Evolutionary conservation across 2,329 filamentous ascomycete genomes (phyloP), one percentile per base, ranked within the genome.

Genomic region (Aspergillus pseudotamarii): DNA sequence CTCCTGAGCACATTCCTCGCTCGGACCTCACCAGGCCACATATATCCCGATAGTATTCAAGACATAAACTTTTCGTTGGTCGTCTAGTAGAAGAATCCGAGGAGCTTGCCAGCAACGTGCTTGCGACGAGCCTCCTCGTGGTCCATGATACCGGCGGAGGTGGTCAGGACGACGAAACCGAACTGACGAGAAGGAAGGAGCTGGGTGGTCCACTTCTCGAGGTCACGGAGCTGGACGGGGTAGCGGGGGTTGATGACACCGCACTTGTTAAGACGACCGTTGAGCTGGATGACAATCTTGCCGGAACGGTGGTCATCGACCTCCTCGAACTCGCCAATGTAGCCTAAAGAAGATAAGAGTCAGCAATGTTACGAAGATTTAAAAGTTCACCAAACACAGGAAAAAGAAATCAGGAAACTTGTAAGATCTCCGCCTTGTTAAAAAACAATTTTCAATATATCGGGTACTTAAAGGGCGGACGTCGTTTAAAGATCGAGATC

Each of bases 191-290:
- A 94, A 73, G 95, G 95, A 71, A 99, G 89, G 80, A 99, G 91
- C 90, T 96, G 96, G 86, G 96, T 93, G 77, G 98, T 93, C 95
- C 95, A 99, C 89, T 98, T 97, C 92, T 99, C 95, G 80, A 99
- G 89, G 78, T 99, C 95, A 78, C 88, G 85, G 79, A 99, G 93
- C 83, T 94, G 93, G 84, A 99, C 92, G 89, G 98, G 98, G 92
- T 97, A 99, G 83, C 95, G 92, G 82, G 95, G 95, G 72, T 91
- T 95, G 89, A 99, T 99, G 86, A 97, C 94, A 88, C 94, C 95
- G 71, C 92, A 95, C 91, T 98, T 97, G 92, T 97, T 97, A 83
- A 97, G 89, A 75, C 93, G 95, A 84, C 95, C 95, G 86, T 97
- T 99, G 73, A 99, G 91, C 89, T 99, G 95, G 79, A 99, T 95